Conservation (phyloP, 441 rosid species). For the Aquilaria agallochum region DNA sequence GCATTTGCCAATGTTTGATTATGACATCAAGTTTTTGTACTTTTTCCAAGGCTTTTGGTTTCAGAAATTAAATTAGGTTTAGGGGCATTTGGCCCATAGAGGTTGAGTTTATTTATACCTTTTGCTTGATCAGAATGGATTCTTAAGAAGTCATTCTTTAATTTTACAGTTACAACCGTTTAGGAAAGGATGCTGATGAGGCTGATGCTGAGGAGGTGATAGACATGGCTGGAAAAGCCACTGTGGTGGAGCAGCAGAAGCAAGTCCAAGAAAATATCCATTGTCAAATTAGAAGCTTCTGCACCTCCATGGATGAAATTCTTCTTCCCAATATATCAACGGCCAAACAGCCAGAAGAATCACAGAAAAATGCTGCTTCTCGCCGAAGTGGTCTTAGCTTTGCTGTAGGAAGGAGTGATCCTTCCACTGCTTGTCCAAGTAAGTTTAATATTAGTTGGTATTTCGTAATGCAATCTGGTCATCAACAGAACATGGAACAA, state of each 20-base stretch:
- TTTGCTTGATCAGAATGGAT: not conserved
- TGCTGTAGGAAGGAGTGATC: conserved; percentile 48
- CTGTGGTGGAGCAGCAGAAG: conserved; percentile 67
- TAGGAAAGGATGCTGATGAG: conserved; percentile 72
- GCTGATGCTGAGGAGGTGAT: conserved; percentile 84
- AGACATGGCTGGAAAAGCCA: conserved; percentile 69
- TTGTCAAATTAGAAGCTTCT: conserved; percentile 49
- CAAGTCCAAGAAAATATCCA: conserved; percentile 82
- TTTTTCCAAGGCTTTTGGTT: too few relatives aligned
- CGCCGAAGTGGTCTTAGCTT: conserved; percentile 72
- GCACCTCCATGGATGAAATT: conserved; percentile 56
- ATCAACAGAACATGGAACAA: too few relatives aligned
- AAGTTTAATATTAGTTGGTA: conserved; percentile 21
- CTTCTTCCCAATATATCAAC: conserved; percentile 37
- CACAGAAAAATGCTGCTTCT: conserved; percentile 29
- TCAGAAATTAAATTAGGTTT: too few relatives aligned
- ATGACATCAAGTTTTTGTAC: too few relatives aligned
- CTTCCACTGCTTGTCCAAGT: conserved; percentile 35
- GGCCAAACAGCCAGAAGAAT: conserved; percentile 21
- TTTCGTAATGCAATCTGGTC: not conserved
- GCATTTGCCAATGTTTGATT: too few relatives aligned
- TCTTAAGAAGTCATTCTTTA: conserved; percentile 1
- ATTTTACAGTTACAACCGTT: conserved; percentile 56
- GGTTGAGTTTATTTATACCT: not conserved
- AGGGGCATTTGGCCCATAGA: too few relatives aligned